Evolutionary conservation across 345 rosid genomes (phyloP).

Genomic region (Salix exigua): DNA sequence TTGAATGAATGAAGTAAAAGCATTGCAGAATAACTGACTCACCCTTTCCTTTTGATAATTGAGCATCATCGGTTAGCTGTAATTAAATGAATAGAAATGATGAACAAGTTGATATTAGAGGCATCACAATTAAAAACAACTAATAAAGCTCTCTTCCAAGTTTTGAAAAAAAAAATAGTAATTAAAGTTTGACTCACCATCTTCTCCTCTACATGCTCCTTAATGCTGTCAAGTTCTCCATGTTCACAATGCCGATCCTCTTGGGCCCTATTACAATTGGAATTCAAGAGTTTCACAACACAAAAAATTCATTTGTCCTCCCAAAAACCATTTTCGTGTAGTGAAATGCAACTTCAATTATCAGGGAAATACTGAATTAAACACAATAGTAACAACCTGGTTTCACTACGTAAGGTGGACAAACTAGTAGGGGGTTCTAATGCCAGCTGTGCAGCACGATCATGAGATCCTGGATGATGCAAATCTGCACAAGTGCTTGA

Average conservation of each 20-base stretch:
- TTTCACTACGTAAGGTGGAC: constrained; percentile 37
- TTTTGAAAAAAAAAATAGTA: neutral
- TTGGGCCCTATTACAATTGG: constrained; percentile 33
- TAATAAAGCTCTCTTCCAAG: neutral
- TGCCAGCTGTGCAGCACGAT: constrained; percentile 37
- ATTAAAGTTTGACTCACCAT: constrained; percentile 31
- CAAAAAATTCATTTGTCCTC: neutral
- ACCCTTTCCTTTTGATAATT: constrained; percentile 35
- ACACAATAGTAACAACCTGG: constrained; percentile 42
- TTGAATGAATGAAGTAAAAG: neutral
- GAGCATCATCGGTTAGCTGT: constrained; percentile 38
- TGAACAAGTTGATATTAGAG: constrained; percentile 8
- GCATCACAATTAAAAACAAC: constrained; percentile 1
- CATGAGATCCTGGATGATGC: constrained; percentile 28
- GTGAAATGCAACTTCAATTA: constrained; percentile 4
- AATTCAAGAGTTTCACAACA: neutral
- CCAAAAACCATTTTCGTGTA: neutral
- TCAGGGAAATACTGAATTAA: neutral
- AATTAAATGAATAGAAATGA: constrained; percentile 12
- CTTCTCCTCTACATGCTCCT: constrained; percentile 29
- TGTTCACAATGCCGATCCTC: constrained; percentile 33
- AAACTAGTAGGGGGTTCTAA: constrained; percentile 42
- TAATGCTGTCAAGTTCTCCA: constrained; percentile 26
- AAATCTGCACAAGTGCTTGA: constrained; percentile 35
- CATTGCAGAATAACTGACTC: constrained; percentile 14